These are phyloP conservation scores for Akanthomyces muscarius DNA, from an alignment of 2,329 filamentous ascomycete species.

Conservation along the genomic window DNA sequence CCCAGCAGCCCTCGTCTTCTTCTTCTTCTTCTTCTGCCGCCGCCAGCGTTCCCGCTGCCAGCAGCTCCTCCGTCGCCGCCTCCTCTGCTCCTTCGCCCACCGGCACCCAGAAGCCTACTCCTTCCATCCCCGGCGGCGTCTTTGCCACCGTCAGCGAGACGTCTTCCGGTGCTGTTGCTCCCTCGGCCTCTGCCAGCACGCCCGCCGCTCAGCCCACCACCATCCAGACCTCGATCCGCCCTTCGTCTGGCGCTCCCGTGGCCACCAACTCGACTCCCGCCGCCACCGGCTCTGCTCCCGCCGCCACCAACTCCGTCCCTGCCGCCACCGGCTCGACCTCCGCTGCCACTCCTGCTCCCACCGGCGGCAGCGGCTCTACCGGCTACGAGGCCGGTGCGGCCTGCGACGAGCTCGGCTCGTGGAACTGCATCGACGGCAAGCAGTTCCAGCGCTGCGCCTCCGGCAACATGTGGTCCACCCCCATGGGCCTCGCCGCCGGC, in stretches of 20 bases:
- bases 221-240: constrained; percentile 7
- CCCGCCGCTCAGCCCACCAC: not conserved
- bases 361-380: constrained; percentile 19
- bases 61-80: not conserved
- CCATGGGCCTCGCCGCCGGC: constrained; percentile 48
- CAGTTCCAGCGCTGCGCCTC: constrained; percentile 61
- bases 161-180: not conserved
- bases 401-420: constrained; percentile 52
- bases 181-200: not conserved
- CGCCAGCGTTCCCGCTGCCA: constrained; percentile 19
- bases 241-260: constrained; percentile 4
- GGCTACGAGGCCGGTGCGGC: constrained; percentile 35
- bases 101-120: not conserved
- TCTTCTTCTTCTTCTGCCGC: constrained; percentile 20
- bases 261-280: constrained; percentile 2
- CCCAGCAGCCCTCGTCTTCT: not conserved
- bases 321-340: constrained; percentile 20
- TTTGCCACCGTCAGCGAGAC: constrained; percentile 34
- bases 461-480: constrained; percentile 46
- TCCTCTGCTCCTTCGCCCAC: not conserved
- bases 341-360: constrained; percentile 5
- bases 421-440: constrained; percentile 54
- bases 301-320: not conserved
- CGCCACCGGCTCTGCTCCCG: not conserved
- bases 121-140: constrained; percentile 37